Evolutionary conservation across 2,329 filamentous ascomycete species (phyloP).

Genomic region (Fusarium compactum): DNA sequence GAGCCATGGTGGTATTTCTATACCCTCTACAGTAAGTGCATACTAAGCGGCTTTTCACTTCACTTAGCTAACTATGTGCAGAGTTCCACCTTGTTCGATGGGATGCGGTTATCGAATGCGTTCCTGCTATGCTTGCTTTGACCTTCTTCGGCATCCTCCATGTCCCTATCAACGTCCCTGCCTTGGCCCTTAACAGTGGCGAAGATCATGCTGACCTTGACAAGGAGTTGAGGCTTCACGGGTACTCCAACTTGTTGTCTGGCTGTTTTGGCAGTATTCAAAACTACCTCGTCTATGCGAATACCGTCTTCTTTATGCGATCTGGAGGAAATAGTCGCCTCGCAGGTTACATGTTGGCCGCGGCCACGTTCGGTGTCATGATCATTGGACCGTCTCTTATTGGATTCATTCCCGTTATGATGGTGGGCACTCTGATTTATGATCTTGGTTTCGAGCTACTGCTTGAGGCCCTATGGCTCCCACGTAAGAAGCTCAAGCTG

Average conservation of each 20-base stretch:
- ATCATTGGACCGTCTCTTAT: constrained; percentile 88
- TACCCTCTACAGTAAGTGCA: constrained; percentile 83
- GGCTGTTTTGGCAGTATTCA: constrained; percentile 89
- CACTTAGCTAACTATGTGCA: constrained; percentile 53
- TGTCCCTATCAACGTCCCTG: constrained; percentile 97
- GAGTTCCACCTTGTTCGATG: constrained; percentile 86
- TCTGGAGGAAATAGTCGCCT: constrained; percentile 89
- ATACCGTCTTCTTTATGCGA: constrained; percentile 95
- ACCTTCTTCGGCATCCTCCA: constrained; percentile 98
- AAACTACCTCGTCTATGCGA: constrained; percentile 98
- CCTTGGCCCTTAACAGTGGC: constrained; percentile 87
- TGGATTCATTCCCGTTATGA: constrained; percentile 95
- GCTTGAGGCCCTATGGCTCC: constrained; percentile 87
- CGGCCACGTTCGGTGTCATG: constrained; percentile 84
- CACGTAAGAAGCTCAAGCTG: constrained; percentile 86
- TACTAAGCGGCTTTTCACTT: no score
- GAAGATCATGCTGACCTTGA: constrained; percentile 95
- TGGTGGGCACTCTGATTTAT: constrained; percentile 95
- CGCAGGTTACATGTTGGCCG: constrained; percentile 86
- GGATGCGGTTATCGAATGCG: constrained; percentile 82
- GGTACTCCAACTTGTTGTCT: constrained; percentile 91
- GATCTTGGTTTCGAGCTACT: constrained; percentile 93
- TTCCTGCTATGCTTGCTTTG: constrained; percentile 95
- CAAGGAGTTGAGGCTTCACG: constrained; percentile 90
- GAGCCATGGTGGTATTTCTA: constrained; percentile 99